phyloP scores from a whole-genome alignment of 176 grass and related monocot genomes.

The Lolium multiflorum region DNA sequence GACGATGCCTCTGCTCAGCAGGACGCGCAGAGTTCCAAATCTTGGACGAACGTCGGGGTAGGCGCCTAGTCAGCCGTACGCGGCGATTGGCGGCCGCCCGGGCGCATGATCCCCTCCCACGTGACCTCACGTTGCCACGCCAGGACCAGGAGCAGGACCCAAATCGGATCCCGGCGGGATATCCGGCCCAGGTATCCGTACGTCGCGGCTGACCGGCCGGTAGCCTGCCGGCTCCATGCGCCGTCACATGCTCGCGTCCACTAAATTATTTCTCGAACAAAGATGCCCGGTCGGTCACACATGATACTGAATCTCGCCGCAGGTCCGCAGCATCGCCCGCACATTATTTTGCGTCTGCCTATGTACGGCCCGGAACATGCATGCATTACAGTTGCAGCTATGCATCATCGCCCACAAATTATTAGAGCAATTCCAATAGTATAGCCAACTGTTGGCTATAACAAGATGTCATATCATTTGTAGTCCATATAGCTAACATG shows the following conservation, averaged over 20 bases:
- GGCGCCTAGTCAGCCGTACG: not conserved
- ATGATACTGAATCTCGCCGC: not conserved
- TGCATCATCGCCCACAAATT: not conserved
- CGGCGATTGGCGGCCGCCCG: not conserved
- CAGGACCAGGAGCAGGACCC: not conserved
- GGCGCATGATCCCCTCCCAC: not conserved
- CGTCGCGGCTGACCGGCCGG: constrained; percentile 4
- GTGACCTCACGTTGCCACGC: not conserved
- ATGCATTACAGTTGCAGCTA: not conserved
- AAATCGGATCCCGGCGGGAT: not conserved
- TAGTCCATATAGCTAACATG: too few species aligned
- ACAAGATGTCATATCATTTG: too few species aligned
- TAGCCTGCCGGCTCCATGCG: not conserved
- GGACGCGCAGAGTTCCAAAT: too few species aligned
- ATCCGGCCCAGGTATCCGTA: constrained; percentile 6
- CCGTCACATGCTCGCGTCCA: not conserved
- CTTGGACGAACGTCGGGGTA: too few species aligned
- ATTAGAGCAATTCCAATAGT: too few species aligned
- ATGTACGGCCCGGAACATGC: not conserved
- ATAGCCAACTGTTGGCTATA: too few species aligned
- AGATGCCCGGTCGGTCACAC: not conserved
- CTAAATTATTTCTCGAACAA: not conserved
- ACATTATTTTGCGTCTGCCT: not conserved
- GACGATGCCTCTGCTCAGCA: too few species aligned
- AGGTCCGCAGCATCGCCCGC: not conserved